Evolutionary conservation across 2,329 filamentous ascomycete genomes (phyloP).

Genomic region (Penicillium sp.): DNA sequence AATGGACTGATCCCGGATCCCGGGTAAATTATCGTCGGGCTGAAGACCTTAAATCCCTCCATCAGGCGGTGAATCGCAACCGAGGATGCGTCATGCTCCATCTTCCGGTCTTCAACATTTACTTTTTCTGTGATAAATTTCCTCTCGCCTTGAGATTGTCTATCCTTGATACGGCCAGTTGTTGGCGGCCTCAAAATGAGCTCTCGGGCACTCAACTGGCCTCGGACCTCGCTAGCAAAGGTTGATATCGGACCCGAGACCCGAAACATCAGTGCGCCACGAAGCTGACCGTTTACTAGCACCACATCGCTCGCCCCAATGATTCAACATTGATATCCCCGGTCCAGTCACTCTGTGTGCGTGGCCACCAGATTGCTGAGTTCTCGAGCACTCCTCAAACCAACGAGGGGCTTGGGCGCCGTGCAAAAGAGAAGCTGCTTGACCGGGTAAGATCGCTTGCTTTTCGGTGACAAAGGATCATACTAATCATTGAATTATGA

Average conservation of each 20-base stretch:
- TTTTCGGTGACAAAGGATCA: background rate
- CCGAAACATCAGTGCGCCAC: background rate
- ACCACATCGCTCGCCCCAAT: slow-evolving; percentile 19
- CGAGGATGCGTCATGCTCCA: slow-evolving; percentile 20
- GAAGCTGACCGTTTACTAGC: slow-evolving; percentile 17
- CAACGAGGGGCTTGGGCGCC: slow-evolving; percentile 36
- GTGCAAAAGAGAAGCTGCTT: slow-evolving; percentile 45
- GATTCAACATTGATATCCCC: slow-evolving; percentile 11
- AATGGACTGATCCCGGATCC: background rate
- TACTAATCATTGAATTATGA: background rate
- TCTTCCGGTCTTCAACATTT: slow-evolving; percentile 2
- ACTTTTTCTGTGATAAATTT: background rate
- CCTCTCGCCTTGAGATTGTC: slow-evolving; percentile 1
- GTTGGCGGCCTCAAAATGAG: slow-evolving; percentile 32
- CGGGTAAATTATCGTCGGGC: background rate
- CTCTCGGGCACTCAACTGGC: slow-evolving; percentile 33
- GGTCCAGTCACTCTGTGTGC: slow-evolving; percentile 17
- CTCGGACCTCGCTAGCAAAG: slow-evolving; percentile 31
- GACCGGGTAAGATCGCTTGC: slow-evolving; percentile 35
- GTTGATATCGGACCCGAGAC: slow-evolving; percentile 16
- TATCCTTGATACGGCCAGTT: slow-evolving; percentile 1
- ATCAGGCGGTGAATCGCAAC: slow-evolving; percentile 17
- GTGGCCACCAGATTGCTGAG: slow-evolving; percentile 28
- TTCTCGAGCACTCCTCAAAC: slow-evolving; percentile 31
- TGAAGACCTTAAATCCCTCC: slow-evolving; percentile 3